Base-by-base conservation (phyloP, 1,139 yeast genomes). In the Kurtzmaniella quercitrusa region DNA sequence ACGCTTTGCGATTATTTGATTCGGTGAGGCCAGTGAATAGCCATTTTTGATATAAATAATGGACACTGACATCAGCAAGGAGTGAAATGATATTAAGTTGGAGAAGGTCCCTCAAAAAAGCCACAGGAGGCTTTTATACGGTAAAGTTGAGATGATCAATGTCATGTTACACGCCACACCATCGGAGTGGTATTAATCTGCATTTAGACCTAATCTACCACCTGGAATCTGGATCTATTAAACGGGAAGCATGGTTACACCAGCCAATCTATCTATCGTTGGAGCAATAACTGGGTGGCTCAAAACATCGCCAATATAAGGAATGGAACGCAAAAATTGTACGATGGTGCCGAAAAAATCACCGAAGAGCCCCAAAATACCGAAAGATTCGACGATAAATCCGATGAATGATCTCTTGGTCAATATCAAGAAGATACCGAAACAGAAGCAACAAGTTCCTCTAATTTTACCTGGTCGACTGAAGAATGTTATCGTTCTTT, bases 291-390 rank as follows among this genome's bases (percentile, higher is more conserved):
- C 63, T 1, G 98, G 98, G 59, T 84, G 81, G 39, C 93, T 83
- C 49, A 93, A 75, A 6, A 89, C 50, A 36, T 95, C 94, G 0
- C 98, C 98, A 48, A 93, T 82, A 45, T 87, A 61, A 2, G 98
- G 98, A 56, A 93, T 66, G 2, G 95, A 84, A 58, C 97, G 76
- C 55, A 93, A 73, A 57, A 93, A 91, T 53, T 88, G 87, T n/a
- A 93, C 78, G 44, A 93, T 83, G 18, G 95, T 88, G 12, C 96
- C 93, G 56, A 88, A 84, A 60, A 88, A 88, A 62, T 88, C 96
- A 30, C 95, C 98, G 65, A 93, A 93, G 41, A 93, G 71, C 5
- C 91, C 91, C 50, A 91, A 66, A 33, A 93, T 88, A 16, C 98
- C 98, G 50, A 91, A 70, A 44, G 86, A 78, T 62, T 93, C 98